A percentile compares a stretch with the other conserved stretches of the same genome.
Conservation (phyloP, 768 basidiomycete species). For the Calocybe indica region DNA sequence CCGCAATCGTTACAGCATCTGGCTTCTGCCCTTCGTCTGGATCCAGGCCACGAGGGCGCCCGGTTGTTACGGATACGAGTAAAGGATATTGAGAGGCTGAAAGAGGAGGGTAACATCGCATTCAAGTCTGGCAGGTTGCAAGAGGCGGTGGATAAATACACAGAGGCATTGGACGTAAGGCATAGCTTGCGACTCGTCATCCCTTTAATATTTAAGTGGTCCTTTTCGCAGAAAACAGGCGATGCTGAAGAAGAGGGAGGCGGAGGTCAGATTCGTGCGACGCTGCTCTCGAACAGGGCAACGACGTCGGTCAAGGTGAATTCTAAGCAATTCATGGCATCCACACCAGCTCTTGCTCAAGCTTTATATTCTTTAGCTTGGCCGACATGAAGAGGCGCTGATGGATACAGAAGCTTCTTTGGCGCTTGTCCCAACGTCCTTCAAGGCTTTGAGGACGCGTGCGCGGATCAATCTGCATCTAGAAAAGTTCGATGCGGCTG, state of each 20-base stretch:
- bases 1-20: conserved; percentile 69
- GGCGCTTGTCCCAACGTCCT: conserved; percentile 53
- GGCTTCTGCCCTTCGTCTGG: conserved; percentile 64
- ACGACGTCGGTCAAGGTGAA: conserved; percentile 71
- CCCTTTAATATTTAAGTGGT: neutral
- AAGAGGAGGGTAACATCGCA: conserved; percentile 77
- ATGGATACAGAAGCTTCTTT: conserved; percentile 68
- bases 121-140: conserved; percentile 59
- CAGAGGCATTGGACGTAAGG: conserved; percentile 63
- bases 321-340: neutral
- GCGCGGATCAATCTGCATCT: conserved; percentile 72
- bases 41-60: conserved; percentile 72
- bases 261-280: conserved; percentile 78
- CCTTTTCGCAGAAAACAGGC: conserved; percentile 52
- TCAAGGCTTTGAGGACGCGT: conserved; percentile 84
- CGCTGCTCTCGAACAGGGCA: conserved; percentile 78
- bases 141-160: conserved; percentile 67
- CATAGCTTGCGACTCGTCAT: neutral
- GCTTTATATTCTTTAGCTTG: conserved; percentile 38
- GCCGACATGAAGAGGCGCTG: conserved; percentile 62
- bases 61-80: conserved; percentile 68
- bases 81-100: conserved; percentile 77
- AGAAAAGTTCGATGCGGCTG: conserved; percentile 65
- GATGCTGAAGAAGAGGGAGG: conserved; percentile 62
- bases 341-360: conserved; percentile 1